Evolutionary conservation across 768 basidiomycete species (phyloP), one percentile per base, ranked within the genome.

Genomic region (Candolleomyces eurysporus): DNA sequence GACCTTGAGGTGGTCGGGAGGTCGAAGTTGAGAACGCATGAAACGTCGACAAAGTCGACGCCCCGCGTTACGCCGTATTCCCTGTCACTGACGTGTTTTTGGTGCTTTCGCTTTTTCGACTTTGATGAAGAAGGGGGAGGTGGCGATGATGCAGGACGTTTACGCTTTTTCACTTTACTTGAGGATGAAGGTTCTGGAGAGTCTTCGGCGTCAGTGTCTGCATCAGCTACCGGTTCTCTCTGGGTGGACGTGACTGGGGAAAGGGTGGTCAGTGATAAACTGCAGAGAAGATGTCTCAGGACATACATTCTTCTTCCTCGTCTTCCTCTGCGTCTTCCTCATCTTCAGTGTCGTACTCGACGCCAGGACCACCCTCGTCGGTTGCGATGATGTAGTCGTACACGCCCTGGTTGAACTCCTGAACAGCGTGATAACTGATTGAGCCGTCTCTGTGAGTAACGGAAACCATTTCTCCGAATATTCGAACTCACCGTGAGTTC

Each of bases 371-470:
- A 60, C 86, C 87, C 75, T 98, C 97, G 69, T 98, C 96, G 10
- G 96, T 96, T 0, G 97, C 97, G 58, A 99, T 97, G 64, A 98
- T 94, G 72, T 98, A 98, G 71, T 99, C 95, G 67, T 98, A 98
- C 8, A 97, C 93, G 2, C 97, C 97, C 67, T 93, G 92, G 74
- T 99, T 99, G 70, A 99, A 99, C 73, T 98, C 97, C 67, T 99
- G 96, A 1, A 99, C 97, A 2, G 90, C 90, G 69, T 99, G 97
- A 69, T 95, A 97, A 73, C 94, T 94, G 52, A 6, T 5, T 32
- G 53, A 21, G 14, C 42, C 46, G 4, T 26, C 26, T 4, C 4
- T 42, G 32, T 48, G 26, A 45, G 57, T 51, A 0, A 52, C 50
- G 48, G 22, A 8, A 16, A 21, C n/a, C 52, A 36, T 4, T 31